A percentile compares a stretch with the other conserved stretches of the same genome.
Conservation (phyloP, 2,329 filamentous ascomycete genomes). For the Sporothrix curviconia region DNA sequence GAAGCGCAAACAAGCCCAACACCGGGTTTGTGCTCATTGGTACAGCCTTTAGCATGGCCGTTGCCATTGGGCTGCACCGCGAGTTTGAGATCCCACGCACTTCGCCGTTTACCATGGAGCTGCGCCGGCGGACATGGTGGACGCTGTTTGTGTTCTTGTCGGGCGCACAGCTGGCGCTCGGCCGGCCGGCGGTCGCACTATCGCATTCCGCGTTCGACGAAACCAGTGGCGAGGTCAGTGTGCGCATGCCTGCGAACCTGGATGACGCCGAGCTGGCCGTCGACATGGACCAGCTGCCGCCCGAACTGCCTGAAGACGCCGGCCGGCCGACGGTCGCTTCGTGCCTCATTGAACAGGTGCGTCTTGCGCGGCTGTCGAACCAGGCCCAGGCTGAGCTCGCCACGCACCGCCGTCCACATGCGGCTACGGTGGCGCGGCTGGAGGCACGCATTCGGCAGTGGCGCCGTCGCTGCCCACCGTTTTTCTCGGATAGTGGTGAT, state of each 20-base stretch:
- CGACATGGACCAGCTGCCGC: background rate
- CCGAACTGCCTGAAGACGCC: background rate
- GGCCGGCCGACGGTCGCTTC: background rate
- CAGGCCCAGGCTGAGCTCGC: background rate
- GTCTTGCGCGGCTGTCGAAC: background rate
- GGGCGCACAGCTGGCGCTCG: background rate
- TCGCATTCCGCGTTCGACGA: background rate
- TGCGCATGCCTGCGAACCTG: background rate
- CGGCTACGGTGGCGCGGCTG: background rate
- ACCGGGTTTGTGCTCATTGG: background rate
- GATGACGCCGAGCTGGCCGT: background rate
- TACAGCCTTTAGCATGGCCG: background rate
- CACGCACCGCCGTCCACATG: background rate
- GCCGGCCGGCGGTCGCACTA: background rate
- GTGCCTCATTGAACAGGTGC: background rate
- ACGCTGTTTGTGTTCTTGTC: background rate
- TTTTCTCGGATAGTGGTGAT: background rate
- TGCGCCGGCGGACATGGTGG: constrained; percentile 1
- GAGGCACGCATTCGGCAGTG: background rate
- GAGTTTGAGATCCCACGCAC: constrained; percentile 1
- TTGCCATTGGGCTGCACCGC: constrained; percentile 2
- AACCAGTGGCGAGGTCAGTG: too few species aligned
- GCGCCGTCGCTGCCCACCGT: background rate
- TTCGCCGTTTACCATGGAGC: background rate
- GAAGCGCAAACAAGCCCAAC: constrained; percentile 6